phyloP scores from a whole-genome alignment of 225 moss, liverwort and hornwort species.

The Lunularia cruciata region DNA sequence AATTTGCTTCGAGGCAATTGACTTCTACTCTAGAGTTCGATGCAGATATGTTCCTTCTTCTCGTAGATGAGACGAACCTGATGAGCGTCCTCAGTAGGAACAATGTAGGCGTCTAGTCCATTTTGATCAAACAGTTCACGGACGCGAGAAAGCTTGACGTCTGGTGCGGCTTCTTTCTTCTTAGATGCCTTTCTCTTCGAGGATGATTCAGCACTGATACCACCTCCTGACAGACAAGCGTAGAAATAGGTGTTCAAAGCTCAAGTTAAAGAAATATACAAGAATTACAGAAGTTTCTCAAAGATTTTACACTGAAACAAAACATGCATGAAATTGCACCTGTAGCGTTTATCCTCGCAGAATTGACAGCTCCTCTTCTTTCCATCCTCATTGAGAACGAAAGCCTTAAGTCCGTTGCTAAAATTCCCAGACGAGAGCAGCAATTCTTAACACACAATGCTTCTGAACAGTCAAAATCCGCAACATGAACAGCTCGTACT shows the following conservation, averaged over 20 bases:
- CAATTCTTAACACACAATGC: not conserved
- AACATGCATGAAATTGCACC: constrained; percentile 11
- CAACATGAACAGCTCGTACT: not conserved
- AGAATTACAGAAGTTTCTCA: not conserved
- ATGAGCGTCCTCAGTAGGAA: constrained; percentile 97
- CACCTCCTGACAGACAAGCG: constrained; percentile 41
- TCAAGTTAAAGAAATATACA: not conserved
- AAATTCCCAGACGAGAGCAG: constrained; percentile 2
- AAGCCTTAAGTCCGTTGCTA: constrained; percentile 6
- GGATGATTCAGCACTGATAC: constrained; percentile 66
- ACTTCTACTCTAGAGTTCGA: no score
- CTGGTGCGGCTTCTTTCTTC: constrained; percentile 52
- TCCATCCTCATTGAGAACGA: constrained; percentile 20
- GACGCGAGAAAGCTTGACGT: constrained; percentile 58
- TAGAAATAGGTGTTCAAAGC: not conserved
- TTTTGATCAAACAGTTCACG: constrained; percentile 57
- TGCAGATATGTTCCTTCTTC: no score
- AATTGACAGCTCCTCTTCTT: constrained; percentile 1
- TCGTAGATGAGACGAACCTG: constrained; percentile 50
- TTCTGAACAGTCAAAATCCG: not conserved
- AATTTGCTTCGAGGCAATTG: no score
- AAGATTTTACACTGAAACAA: not conserved
- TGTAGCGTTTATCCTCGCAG: constrained; percentile 22
- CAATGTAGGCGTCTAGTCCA: constrained; percentile 81
- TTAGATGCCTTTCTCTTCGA: constrained; percentile 56